phyloP scores from a whole-genome alignment of 2,329 filamentous ascomycete species.

The Eurotiales sp. region DNA sequence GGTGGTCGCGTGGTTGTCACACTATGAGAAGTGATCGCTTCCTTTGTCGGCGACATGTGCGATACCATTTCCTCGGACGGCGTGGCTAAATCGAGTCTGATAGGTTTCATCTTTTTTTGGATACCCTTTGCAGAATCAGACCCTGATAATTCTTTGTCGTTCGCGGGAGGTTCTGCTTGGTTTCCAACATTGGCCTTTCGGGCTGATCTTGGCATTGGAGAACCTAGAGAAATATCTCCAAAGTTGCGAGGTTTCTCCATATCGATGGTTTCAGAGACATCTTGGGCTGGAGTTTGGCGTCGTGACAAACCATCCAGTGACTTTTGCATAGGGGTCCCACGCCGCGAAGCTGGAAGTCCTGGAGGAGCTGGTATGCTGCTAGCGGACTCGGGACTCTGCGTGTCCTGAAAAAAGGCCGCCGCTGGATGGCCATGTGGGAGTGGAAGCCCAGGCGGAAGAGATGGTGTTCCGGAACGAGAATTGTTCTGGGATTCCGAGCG shows the following conservation, averaged over 20 bases:
- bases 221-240: conserved; percentile 39
- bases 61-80: conserved; percentile 18
- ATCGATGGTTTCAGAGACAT: conserved; percentile 19
- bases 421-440: conserved; percentile 39
- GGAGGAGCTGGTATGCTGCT: conserved; percentile 18
- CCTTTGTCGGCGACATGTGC: conserved; percentile 22
- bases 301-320: conserved; percentile 22
- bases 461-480: conserved; percentile 36
- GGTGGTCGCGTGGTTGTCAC: conserved; percentile 18
- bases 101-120: conserved; percentile 28
- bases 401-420: conserved; percentile 27
- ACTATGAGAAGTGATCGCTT: conserved; percentile 21
- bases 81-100: conserved; percentile 31
- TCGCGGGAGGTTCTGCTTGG: conserved; percentile 19
- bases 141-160: conserved; percentile 11
- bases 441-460: conserved; percentile 39
- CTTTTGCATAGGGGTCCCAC: conserved; percentile 28
- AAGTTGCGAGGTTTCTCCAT: conserved; percentile 27
- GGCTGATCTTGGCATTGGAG: conserved; percentile 34
- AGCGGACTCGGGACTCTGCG: conserved; percentile 26
- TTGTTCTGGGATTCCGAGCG: conserved; percentile 26
- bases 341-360: conserved; percentile 26
- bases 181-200: conserved; percentile 24
- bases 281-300: conserved; percentile 24
- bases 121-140: conserved; percentile 14